Conservation (phyloP, 176 grass and related monocot genomes). For the Aegilops tauschii region DNA sequence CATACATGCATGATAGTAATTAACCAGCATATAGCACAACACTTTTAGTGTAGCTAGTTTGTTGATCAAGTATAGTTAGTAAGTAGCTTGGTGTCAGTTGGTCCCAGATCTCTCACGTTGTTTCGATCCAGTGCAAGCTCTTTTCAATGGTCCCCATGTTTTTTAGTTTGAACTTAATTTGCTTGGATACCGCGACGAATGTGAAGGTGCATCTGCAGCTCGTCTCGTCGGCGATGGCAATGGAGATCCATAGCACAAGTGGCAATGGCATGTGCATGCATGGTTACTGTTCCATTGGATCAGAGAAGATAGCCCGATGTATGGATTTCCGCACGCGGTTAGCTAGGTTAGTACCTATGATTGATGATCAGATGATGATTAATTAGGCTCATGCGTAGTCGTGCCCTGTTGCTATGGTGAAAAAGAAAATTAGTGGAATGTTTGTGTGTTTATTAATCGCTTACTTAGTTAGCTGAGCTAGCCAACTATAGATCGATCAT, state of each 20-base stretch:
- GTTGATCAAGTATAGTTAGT: not conserved
- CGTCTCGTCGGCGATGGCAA: too few relatives aligned
- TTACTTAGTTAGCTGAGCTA: conserved; percentile 34
- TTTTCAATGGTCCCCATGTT: too few relatives aligned
- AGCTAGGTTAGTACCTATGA: conserved; percentile 44
- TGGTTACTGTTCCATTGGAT: conserved; percentile 64
- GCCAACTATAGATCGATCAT: not conserved
- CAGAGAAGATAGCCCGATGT: not conserved
- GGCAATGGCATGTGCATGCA: not conserved
- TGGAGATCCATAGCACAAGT: too few relatives aligned
- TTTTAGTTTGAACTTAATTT: too few relatives aligned
- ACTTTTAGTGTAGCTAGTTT: not conserved
- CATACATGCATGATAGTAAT: too few relatives aligned
- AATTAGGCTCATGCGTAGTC: conserved; percentile 9
- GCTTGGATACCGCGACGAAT: too few relatives aligned
- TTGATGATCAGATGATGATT: conserved; percentile 31
- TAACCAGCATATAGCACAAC: too few relatives aligned
- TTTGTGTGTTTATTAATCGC: conserved; percentile 22
- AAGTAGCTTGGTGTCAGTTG: not conserved
- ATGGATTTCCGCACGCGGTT: not conserved
- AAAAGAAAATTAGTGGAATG: conserved; percentile 14
- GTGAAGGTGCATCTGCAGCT: too few relatives aligned
- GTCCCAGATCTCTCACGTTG: not conserved
- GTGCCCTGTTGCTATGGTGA: not conserved
- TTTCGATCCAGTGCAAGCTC: not conserved